Conservation (phyloP, 345 rosid species). For the Lepidium didymum region DNA sequence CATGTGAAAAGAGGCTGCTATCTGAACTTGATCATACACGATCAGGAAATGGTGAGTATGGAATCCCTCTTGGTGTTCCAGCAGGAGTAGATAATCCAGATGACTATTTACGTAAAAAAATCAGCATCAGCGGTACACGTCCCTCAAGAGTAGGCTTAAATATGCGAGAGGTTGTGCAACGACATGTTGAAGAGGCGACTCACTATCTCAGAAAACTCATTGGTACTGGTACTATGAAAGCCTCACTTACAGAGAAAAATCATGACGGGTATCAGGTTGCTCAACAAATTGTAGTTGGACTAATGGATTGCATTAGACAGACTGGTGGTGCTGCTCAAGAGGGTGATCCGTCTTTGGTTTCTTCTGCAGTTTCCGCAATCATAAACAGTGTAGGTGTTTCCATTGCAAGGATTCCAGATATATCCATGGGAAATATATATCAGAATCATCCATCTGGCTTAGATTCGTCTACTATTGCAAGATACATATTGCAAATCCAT, state of each 20-base stretch:
- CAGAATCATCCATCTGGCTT: constrained; percentile 42
- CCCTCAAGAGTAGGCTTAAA: constrained; percentile 66
- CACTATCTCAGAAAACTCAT: constrained; percentile 50
- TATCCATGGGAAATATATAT: constrained; percentile 39
- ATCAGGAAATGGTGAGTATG: constrained; percentile 62
- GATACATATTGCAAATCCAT: constrained; percentile 73
- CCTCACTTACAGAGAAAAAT: constrained; percentile 44
- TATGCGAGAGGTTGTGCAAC: constrained; percentile 82
- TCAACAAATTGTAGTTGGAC: constrained; percentile 64
- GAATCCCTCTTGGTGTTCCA: constrained; percentile 77
- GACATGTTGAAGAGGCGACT: constrained; percentile 60
- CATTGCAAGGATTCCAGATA: constrained; percentile 69
- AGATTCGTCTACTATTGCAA: constrained; percentile 48
- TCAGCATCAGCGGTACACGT: constrained; percentile 46
- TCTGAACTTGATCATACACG: constrained; percentile 88
- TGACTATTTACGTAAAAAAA: constrained; percentile 76
- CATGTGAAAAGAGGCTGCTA: constrained; percentile 69
- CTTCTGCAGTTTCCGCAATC: constrained; percentile 88
- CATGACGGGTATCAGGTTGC: constrained; percentile 76
- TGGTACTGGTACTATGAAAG: constrained; percentile 49
- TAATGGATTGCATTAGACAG: constrained; percentile 82
- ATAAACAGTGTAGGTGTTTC: constrained; percentile 60
- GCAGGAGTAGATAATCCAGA: constrained; percentile 81
- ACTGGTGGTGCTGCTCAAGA: constrained; percentile 98
- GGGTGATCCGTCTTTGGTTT: constrained; percentile 92